Conservation (phyloP, 208 protist genomes). For the Acanthamoeba castellanii region DNA sequence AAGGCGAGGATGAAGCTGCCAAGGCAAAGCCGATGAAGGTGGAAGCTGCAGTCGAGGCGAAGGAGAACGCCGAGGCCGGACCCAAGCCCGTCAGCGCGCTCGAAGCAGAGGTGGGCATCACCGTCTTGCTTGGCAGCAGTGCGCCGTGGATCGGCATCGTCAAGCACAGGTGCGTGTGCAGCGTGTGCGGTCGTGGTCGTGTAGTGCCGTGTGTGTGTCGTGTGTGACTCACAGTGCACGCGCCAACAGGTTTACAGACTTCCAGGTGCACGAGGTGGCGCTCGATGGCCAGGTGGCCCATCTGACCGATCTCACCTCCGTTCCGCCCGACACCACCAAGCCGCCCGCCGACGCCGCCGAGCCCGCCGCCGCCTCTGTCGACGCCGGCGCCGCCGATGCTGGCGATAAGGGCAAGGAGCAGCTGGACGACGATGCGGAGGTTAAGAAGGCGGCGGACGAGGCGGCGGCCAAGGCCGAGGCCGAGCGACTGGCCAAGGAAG, state of each 20-base stretch:
- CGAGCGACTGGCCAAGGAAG: background rate
- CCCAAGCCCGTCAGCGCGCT: background rate
- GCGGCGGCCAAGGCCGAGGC: background rate
- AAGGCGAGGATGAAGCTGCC: background rate
- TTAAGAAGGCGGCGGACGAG: background rate
- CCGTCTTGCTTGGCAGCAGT: background rate
- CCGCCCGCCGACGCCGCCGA: background rate
- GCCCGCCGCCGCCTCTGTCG: background rate
- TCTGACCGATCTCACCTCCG: conserved; percentile 46
- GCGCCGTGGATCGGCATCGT: conserved; percentile 33
- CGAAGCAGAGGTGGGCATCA: conserved; percentile 30
- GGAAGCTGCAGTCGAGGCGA: background rate
- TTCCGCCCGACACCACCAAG: background rate
- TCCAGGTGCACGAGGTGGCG: conserved; percentile 62
- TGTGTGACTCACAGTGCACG: no score
- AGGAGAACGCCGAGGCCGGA: background rate
- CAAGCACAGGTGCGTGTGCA: conserved; percentile 19
- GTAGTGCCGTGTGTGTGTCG: no score
- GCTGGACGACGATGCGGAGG: background rate
- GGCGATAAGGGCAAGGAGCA: background rate
- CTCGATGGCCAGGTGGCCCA: conserved; percentile 19
- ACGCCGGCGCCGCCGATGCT: background rate
- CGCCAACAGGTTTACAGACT: conserved; percentile 55
- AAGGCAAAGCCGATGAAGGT: background rate
- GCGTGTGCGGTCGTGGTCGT: no score